Evolutionary conservation across 148 eudicot species (phyloP).

Genomic region (Fagopyrum esculentum): DNA sequence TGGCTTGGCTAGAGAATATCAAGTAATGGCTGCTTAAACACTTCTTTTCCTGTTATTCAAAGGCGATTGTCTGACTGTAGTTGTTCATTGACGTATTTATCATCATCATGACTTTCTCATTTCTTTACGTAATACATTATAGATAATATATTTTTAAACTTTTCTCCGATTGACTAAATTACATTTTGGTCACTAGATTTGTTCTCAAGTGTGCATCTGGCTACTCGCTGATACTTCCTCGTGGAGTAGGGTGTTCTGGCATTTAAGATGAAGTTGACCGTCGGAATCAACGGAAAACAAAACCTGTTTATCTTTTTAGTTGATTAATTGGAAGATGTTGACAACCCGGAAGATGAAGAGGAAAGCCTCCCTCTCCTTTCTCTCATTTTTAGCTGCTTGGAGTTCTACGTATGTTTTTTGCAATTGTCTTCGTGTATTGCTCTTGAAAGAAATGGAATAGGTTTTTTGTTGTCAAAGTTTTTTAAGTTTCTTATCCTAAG

Average conservation of each 20-base stretch:
- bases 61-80: background rate
- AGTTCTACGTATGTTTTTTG: background rate
- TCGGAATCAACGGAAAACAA: background rate
- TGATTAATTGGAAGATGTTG: background rate
- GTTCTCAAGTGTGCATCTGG: background rate
- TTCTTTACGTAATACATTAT: background rate
- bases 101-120: background rate
- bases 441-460: background rate
- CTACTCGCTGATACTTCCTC: background rate
- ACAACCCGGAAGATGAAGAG: background rate
- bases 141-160: background rate
- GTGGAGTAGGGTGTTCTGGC: background rate
- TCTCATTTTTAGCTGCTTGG: background rate
- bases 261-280: background rate
- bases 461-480: background rate
- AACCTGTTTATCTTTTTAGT: background rate
- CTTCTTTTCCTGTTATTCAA: background rate
- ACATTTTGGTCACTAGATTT: background rate
- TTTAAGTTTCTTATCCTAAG: background rate
- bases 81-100: background rate
- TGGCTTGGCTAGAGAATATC: constrained; percentile 71
- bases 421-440: background rate
- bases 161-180: background rate
- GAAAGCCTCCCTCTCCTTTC: background rate
- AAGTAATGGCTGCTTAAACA: constrained; percentile 32